phyloP scores from a whole-genome alignment of 164 flowering plant genomes.

The Cinnamomum micranthum region DNA sequence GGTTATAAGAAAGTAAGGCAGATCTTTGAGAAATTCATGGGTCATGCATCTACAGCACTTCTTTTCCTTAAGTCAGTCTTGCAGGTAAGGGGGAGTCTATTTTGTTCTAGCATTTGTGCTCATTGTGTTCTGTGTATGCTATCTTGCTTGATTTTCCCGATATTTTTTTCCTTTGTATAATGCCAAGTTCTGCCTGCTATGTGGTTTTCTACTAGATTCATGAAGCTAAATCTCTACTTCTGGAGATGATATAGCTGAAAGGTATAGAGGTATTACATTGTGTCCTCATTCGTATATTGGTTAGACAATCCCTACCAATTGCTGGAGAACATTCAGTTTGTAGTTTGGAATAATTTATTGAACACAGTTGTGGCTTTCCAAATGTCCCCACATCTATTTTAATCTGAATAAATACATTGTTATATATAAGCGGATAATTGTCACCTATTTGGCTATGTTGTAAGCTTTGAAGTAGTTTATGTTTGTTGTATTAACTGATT shows the following conservation, averaged over 20 bases:
- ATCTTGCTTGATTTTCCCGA: background rate
- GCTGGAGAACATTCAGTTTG: background rate
- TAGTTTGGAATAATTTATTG: background rate
- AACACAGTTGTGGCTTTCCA: background rate
- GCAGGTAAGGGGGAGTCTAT: constrained; percentile 53
- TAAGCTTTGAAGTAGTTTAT: no score
- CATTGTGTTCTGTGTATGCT: background rate
- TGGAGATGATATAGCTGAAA: background rate
- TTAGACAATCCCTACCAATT: background rate
- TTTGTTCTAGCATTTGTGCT: background rate
- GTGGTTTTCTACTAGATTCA: background rate
- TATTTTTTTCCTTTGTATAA: background rate
- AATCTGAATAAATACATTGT: no score
- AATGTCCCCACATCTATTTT: no score
- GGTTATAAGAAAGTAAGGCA: constrained; percentile 46
- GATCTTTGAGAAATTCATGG: constrained; percentile 52
- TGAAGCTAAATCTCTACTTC: background rate
- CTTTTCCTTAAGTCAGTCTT: constrained; percentile 76
- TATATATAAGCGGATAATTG: no score
- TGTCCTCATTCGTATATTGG: background rate
- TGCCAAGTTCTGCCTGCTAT: background rate
- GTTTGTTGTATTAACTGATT: no score
- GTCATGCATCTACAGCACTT: constrained; percentile 66
- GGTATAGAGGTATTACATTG: background rate
- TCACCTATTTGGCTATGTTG: no score